phyloP scores from a whole-genome alignment of 192 early-diverging fungal species.

The Rhizophagus sp. region DNA sequence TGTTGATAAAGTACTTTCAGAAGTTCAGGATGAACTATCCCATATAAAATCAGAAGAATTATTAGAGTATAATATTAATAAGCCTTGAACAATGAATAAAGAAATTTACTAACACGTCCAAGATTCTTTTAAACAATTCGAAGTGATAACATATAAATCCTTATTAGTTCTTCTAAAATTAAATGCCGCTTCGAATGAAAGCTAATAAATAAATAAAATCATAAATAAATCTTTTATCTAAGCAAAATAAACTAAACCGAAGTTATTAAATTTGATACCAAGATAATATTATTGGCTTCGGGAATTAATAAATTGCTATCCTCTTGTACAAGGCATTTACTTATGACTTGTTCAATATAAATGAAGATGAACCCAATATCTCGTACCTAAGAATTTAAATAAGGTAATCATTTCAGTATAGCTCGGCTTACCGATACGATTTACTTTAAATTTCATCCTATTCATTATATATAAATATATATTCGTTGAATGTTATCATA shows the following conservation, averaged over 20 bases:
- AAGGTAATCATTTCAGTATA: background rate
- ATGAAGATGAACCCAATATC: conserved; percentile 12
- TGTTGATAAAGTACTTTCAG: background rate
- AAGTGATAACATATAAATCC: background rate
- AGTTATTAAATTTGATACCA: background rate
- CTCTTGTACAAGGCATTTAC: background rate
- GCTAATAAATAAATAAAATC: conserved; percentile 1
- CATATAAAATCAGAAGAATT: background rate
- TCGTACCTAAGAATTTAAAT: conserved; percentile 5
- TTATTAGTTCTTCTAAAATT: conserved; percentile 23
- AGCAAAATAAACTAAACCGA: background rate
- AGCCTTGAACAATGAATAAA: background rate
- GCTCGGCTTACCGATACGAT: no score
- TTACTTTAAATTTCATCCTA: no score
- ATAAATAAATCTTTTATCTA: background rate
- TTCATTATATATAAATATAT: no score
- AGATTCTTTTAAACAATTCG: background rate
- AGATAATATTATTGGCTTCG: background rate
- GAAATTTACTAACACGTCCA: conserved; percentile 14
- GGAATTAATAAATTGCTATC: background rate
- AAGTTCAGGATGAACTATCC: conserved; percentile 3
- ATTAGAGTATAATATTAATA: background rate
- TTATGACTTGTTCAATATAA: conserved; percentile 7
- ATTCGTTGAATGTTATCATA: background rate
- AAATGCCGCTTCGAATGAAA: conserved; percentile 13